Evolutionary conservation across 176 grass and related monocot species (phyloP).

Genomic region (Oryza longistaminata): DNA sequence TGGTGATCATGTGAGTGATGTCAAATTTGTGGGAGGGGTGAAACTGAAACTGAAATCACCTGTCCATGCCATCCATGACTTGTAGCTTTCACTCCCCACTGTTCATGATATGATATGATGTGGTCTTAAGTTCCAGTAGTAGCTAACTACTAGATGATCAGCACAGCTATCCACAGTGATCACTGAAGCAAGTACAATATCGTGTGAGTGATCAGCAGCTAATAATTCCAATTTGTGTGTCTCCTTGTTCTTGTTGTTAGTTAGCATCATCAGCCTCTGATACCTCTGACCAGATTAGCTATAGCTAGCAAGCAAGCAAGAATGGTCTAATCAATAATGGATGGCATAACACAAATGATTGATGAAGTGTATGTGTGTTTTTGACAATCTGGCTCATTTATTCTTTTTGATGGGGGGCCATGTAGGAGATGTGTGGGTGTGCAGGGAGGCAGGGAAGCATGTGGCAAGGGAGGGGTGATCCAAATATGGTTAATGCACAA

Average conservation of each 20-base stretch:
- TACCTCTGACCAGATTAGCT: neutral
- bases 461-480: conserved; percentile 20
- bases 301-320: neutral
- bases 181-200: neutral
- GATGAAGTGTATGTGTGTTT: neutral
- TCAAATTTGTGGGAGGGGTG: neutral
- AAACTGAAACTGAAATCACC: conserved; percentile 26
- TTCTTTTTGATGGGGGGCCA: neutral
- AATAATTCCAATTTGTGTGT: neutral
- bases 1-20: conserved; percentile 1
- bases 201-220: neutral
- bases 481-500: conserved; percentile 30
- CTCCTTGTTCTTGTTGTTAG: neutral
- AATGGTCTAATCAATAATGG: neutral
- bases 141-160: neutral
- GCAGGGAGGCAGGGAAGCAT: conserved; percentile 52
- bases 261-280: neutral
- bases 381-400: conserved; percentile 22
- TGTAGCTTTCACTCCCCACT: neutral
- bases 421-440: conserved; percentile 30
- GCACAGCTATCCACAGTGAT: neutral
- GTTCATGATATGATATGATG: conserved; percentile 6
- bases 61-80: neutral
- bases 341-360: conserved; percentile 2
- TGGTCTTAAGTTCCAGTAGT: neutral